Base-by-base conservation (phyloP, 306 rosid species). In the Gynostemma pentaphyllum region DNA sequence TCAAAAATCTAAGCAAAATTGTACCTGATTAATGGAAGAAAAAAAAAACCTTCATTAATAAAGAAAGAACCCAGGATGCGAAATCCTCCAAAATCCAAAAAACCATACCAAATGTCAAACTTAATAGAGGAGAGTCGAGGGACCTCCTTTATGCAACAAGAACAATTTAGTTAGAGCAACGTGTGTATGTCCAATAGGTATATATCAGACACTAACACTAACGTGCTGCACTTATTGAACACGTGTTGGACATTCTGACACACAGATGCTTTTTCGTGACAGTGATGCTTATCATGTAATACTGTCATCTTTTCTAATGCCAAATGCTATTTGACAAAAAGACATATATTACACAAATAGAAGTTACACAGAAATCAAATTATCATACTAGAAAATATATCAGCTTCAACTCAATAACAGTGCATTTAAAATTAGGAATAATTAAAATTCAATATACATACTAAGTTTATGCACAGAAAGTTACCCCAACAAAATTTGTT, bases 401-500 rank as follows among this genome's bases (percentile, higher is more conserved):
- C 62, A 55, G 24, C 42, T 30, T 30, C 42, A 16, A 55, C 44
- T 30, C 2, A n/a, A 55, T 27, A 32, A 55, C 7, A 36, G 15
- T 30, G 14, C 42, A 54, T 34, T 9, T 23, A 26, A 19, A 28
- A 51, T 23, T 51, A 13, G 5, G 59, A 26, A 52, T 10, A n/a
- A 18, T 42, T 42, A 14, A 27, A 52, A 52, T 52, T 52, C 36
- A 9, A 56, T 32, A 15, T 36, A 34, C 22, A 56, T 18, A 56
- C n/a, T 26, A 56, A 30, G 34, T n/a, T 56, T 19, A 34, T 19
- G 30, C n/a, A 56, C 28, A 34, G 44, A 9, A 56, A 56, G 16
- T 52, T 83, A 91, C 97, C 98, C 87, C 27, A 64, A 23, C 72
- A 79, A 78, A 80, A 80, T 79, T 74, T 88, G 95, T 79, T 88